These are phyloP conservation scores for Neonectria sp. DNA, from an alignment of 2,329 filamentous ascomycete species.

Conservation along the genomic window DNA sequence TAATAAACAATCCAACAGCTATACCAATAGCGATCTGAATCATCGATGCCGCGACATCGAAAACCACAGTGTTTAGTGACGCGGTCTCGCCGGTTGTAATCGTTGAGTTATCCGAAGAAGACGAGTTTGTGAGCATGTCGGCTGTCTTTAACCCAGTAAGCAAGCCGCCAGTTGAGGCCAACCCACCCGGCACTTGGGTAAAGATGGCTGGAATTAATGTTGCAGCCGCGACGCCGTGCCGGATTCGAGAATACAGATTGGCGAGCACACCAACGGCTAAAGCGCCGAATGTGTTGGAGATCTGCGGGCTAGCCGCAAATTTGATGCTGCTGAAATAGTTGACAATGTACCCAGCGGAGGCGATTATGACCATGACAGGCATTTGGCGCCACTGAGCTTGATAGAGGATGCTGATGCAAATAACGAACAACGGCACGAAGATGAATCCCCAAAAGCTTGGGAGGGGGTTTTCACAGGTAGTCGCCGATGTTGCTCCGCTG, in stretches of 20 bases:
- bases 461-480: constrained; percentile 62
- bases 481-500: constrained; percentile 62
- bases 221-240: constrained; percentile 66
- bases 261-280: constrained; percentile 83
- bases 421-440: constrained; percentile 81
- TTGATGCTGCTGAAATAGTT: constrained; percentile 79
- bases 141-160: constrained; percentile 62
- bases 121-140: constrained; percentile 60
- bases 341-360: constrained; percentile 81
- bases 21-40: constrained; percentile 69
- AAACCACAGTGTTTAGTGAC: constrained; percentile 56
- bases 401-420: constrained; percentile 83
- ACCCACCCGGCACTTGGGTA: constrained; percentile 63
- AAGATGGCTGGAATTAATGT: constrained; percentile 65
- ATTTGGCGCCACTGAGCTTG: constrained; percentile 87
- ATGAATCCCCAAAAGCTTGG: constrained; percentile 69
- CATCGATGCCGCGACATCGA: constrained; percentile 65
- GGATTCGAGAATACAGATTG: constrained; percentile 79
- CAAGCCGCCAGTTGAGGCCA: constrained; percentile 63
- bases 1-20: constrained; percentile 65
- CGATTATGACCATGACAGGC: constrained; percentile 82
- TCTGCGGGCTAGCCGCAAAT: constrained; percentile 79
- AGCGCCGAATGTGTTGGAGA: constrained; percentile 83
- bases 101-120: constrained; percentile 54
- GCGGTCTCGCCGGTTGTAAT: constrained; percentile 41